A percentile compares a stretch with the other conserved stretches of the same genome.
Evolutionary conservation across 2,329 filamentous ascomycete genomes (phyloP).

Genomic region (Lasiodiplodia theobromae): DNA sequence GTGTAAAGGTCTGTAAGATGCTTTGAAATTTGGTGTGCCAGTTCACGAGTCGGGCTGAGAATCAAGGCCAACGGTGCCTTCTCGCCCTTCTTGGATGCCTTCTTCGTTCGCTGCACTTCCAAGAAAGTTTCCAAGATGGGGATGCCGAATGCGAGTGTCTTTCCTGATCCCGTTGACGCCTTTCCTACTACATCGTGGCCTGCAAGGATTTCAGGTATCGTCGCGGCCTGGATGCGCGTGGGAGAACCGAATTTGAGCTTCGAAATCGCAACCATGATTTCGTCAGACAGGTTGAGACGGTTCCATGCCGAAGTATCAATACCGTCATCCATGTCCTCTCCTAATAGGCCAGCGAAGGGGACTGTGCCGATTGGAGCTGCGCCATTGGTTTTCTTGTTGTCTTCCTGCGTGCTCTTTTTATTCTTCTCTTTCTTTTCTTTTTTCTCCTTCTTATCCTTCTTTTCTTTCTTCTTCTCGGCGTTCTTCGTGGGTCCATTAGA

Average conservation of each 20-base stretch:
- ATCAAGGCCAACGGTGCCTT: constrained; percentile 72
- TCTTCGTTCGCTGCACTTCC: constrained; percentile 39
- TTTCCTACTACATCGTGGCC: constrained; percentile 95
- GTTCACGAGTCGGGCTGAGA: constrained; percentile 87
- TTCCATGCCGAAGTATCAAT: constrained; percentile 82
- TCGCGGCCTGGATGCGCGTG: constrained; percentile 78
- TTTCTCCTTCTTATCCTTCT: constrained; percentile 31
- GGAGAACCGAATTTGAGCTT: constrained; percentile 81
- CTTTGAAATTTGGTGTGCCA: constrained; percentile 88
- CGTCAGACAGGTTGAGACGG: constrained; percentile 73
- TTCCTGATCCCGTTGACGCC: constrained; percentile 94
- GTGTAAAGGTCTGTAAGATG: constrained; percentile 81
- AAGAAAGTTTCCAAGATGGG: constrained; percentile 89
- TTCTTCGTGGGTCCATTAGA: constrained; percentile 30
- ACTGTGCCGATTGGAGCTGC: constrained; percentile 50
- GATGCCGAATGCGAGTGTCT: constrained; percentile 93
- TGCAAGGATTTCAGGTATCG: constrained; percentile 81
- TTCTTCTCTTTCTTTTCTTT: constrained; percentile 39
- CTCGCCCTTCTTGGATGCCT: constrained; percentile 39
- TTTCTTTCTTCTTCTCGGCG: constrained; percentile 36
- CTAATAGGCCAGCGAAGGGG: constrained; percentile 63
- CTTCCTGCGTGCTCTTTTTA: constrained; percentile 36
- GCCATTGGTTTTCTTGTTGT: constrained; percentile 40
- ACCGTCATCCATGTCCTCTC: constrained; percentile 63
- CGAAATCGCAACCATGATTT: constrained; percentile 75